phyloP scores from a whole-genome alignment of 2,329 filamentous ascomycete genomes.

The Cadophora luteo-olivacea region DNA sequence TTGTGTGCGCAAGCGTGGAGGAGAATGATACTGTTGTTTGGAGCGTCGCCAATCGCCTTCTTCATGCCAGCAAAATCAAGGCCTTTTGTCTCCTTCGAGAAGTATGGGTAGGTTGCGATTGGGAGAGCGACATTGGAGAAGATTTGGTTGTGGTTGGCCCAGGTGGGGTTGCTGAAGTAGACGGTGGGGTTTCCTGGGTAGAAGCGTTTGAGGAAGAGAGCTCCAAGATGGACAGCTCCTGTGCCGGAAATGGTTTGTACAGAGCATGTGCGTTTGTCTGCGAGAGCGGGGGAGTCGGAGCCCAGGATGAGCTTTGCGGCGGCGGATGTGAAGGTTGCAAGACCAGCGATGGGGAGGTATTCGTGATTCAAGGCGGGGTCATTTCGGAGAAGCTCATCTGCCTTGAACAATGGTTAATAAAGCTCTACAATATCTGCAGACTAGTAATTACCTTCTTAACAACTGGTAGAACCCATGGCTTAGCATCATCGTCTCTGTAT shows the following conservation, averaged over 20 bases:
- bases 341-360: slow-evolving; percentile 94
- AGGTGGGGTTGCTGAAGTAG: slow-evolving; percentile 94
- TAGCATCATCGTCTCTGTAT: slow-evolving; percentile 92
- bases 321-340: slow-evolving; percentile 84
- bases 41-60: slow-evolving; percentile 70
- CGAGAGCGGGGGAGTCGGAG: slow-evolving; percentile 76
- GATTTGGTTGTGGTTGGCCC: slow-evolving; percentile 99
- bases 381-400: slow-evolving; percentile 85
- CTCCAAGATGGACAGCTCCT: slow-evolving; percentile 91
- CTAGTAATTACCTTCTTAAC: slow-evolving; percentile 82
- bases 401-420: slow-evolving; percentile 58
- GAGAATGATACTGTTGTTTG: slow-evolving; percentile 83
- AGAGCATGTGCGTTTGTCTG: slow-evolving; percentile 80
- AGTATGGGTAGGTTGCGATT: slow-evolving; percentile 90
- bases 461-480: slow-evolving; percentile 96
- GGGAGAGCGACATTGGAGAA: slow-evolving; percentile 87
- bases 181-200: slow-evolving; percentile 77
- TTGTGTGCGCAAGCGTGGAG: slow-evolving; percentile 98
- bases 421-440: neutral
- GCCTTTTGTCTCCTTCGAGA: slow-evolving; percentile 84
- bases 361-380: slow-evolving; percentile 96
- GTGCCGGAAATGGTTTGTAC: slow-evolving; percentile 97
- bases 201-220: slow-evolving; percentile 92
- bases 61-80: slow-evolving; percentile 94
- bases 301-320: slow-evolving; percentile 92